These are phyloP conservation scores for Hypomyces perniciosus DNA, from an alignment of 2,329 filamentous ascomycete species.

Conservation along the genomic window DNA sequence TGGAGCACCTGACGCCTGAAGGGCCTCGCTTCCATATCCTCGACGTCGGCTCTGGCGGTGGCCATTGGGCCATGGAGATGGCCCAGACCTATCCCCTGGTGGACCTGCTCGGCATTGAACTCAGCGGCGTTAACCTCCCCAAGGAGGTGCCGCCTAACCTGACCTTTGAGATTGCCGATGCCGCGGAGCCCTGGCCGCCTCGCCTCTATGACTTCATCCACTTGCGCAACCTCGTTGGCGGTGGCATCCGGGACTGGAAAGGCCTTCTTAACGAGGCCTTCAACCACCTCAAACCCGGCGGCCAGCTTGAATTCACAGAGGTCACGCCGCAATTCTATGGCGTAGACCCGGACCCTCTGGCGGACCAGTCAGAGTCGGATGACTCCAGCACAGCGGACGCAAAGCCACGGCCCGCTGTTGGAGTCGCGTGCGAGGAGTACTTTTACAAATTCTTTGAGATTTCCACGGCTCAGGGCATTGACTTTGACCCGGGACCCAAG, in stretches of 20 bases:
- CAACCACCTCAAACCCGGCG: conserved; percentile 37
- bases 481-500: conserved; percentile 35
- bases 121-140: conserved; percentile 35
- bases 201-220: conserved; percentile 37
- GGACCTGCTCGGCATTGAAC: conserved; percentile 35
- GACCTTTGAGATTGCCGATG: conserved; percentile 52
- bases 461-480: conserved; percentile 26
- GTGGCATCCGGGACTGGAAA: conserved; percentile 39
- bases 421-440: conserved; percentile 28
- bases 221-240: conserved; percentile 37
- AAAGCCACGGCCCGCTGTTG: conserved; percentile 16
- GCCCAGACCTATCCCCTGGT: conserved; percentile 34
- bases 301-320: conserved; percentile 40
- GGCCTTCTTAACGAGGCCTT: conserved; percentile 31
- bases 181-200: conserved; percentile 41
- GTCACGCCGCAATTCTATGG: conserved; percentile 35
- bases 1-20: conserved; percentile 19
- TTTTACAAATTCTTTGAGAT: conserved; percentile 26
- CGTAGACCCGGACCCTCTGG: conserved; percentile 23
- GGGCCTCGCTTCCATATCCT: conserved; percentile 27
- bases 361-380: conserved; percentile 11
- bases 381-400: background rate
- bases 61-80: conserved; percentile 39
- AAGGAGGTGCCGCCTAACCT: conserved; percentile 51
- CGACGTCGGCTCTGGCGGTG: conserved; percentile 38